Conservation (phyloP, 1,139 yeast species). For the Taphrina wiesneri region DNA sequence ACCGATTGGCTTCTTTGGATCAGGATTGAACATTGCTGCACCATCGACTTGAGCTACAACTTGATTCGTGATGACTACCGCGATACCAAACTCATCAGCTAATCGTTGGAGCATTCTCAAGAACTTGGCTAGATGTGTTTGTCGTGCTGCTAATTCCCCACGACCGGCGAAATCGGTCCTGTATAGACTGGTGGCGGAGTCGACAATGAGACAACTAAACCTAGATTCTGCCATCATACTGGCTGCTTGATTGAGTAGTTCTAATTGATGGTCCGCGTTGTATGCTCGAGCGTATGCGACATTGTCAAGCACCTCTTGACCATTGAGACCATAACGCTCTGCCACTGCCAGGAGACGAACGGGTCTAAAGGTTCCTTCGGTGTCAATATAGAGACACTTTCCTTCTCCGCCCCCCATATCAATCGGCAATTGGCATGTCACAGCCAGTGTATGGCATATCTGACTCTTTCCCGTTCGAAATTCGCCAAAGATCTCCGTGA, state of each 20-base stretch:
- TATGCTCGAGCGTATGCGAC: slow-evolving; percentile 97
- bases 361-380: slow-evolving; percentile 96
- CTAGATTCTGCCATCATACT: slow-evolving; percentile 95
- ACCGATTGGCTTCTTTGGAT: slow-evolving; percentile 99
- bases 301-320: slow-evolving; percentile 92
- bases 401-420: slow-evolving; percentile 99
- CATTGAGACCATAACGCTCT: slow-evolving; percentile 84
- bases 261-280: slow-evolving; percentile 93
- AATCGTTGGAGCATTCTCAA: slow-evolving; percentile 87
- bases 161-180: slow-evolving; percentile 95
- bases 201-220: slow-evolving; percentile 74
- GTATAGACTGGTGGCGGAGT: slow-evolving; percentile 93
- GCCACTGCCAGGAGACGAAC: slow-evolving; percentile 87
- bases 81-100: slow-evolving; percentile 98
- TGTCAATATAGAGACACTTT: slow-evolving; percentile 90
- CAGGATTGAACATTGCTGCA: slow-evolving; percentile 81
- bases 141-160: slow-evolving; percentile 94
- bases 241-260: slow-evolving; percentile 84
- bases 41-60: slow-evolving; percentile 99
- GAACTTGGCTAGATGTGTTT: slow-evolving; percentile 88
- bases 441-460: slow-evolving; percentile 93
- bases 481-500: slow-evolving; percentile 96
- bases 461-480: slow-evolving; percentile 98
- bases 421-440: slow-evolving; percentile 88
- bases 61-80: slow-evolving; percentile 96